Evolutionary conservation across 1,284 basidiomycete species (phyloP).

Genomic region (Rhodotorula sp.): DNA sequence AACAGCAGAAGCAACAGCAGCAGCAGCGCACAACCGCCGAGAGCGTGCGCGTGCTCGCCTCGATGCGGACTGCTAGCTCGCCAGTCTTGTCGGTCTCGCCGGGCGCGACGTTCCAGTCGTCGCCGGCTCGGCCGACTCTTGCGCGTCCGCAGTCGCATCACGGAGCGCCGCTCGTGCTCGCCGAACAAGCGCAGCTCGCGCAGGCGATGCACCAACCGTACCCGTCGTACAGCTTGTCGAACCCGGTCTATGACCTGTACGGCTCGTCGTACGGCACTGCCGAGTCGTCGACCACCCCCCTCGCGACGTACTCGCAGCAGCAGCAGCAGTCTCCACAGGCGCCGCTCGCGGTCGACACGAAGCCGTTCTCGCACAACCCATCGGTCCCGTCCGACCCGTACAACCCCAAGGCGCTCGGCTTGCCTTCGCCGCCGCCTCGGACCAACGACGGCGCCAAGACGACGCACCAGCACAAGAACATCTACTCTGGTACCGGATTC

Average conservation of each 20-base stretch:
- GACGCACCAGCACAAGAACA: slow-evolving; percentile 41
- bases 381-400: slow-evolving; percentile 15
- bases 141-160: background rate
- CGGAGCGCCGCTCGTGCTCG: background rate
- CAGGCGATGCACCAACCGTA: background rate
- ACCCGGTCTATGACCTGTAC: slow-evolving; percentile 26
- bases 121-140: background rate
- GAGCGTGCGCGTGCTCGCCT: slow-evolving; percentile 3
- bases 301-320: background rate
- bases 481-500: slow-evolving; percentile 85
- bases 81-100: slow-evolving; percentile 1
- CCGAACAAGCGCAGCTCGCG: background rate
- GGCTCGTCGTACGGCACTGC: slow-evolving; percentile 9
- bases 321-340: background rate
- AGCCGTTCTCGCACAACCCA: slow-evolving; percentile 13
- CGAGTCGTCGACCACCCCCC: background rate
- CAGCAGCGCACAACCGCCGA: background rate
- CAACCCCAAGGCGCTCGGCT: slow-evolving; percentile 23
- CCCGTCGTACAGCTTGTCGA: slow-evolving; percentile 16
- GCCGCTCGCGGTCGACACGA: background rate
- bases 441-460: background rate
- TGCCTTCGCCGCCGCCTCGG: slow-evolving; percentile 10
- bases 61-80: slow-evolving; percentile 1
- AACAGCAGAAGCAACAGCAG: background rate
- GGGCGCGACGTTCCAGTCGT: background rate